A percentile compares a stretch with the other conserved stretches of the same genome.
Conservation (phyloP, 352 stramenopile genomes). For the Phytophthora pini region DNA sequence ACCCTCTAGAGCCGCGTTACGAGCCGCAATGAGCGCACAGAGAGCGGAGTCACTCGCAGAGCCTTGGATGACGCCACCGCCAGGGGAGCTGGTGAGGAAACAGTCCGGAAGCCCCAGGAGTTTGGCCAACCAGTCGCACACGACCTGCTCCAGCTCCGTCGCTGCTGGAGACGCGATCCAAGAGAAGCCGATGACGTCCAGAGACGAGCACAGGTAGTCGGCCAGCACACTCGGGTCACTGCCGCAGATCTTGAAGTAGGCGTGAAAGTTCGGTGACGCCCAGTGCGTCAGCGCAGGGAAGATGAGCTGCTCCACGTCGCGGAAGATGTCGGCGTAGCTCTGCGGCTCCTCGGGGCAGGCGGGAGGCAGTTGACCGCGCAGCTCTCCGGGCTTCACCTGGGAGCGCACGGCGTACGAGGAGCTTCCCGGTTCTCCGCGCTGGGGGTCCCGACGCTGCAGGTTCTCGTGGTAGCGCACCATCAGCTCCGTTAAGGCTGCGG, state of each 20-base stretch:
- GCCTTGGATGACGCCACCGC: constrained; percentile 74
- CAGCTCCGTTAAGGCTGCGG: constrained; percentile 56
- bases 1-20: constrained; percentile 44
- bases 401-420: constrained; percentile 48
- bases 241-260: constrained; percentile 66
- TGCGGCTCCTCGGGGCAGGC: constrained; percentile 58
- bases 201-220: constrained; percentile 58
- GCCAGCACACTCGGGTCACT: constrained; percentile 61
- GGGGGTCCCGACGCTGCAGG: constrained; percentile 43
- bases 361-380: constrained; percentile 47
- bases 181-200: constrained; percentile 70
- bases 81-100: constrained; percentile 57
- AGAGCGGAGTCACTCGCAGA: constrained; percentile 68
- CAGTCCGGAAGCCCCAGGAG: constrained; percentile 59
- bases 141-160: constrained; percentile 73
- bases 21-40: constrained; percentile 52
- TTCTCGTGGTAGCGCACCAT: constrained; percentile 70
- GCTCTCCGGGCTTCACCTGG: constrained; percentile 51
- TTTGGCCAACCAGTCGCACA: constrained; percentile 75
- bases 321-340: constrained; percentile 69
- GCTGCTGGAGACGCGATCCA: constrained; percentile 65
- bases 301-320: constrained; percentile 62
- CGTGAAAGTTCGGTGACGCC: constrained; percentile 70
- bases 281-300: constrained; percentile 76
- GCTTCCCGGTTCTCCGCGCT: constrained; percentile 39